These are phyloP conservation scores for Aspergillus flavus DNA, from an alignment of 2,329 filamentous ascomycete genomes.

Conservation along the genomic window DNA sequence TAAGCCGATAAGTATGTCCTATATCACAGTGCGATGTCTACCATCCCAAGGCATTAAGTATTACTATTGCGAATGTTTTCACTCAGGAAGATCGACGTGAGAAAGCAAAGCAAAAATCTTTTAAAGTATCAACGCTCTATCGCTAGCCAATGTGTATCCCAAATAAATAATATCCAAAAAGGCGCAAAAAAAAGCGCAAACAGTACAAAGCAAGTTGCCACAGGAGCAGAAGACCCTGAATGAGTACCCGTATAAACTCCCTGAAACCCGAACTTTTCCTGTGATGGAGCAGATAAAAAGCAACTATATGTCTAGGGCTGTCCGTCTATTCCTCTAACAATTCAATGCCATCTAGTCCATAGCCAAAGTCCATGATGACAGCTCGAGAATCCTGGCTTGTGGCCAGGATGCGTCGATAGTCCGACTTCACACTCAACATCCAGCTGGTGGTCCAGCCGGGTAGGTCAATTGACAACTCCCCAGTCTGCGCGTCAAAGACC, in stretches of 20 bases:
- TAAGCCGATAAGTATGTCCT: not conserved
- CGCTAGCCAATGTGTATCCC: constrained; percentile 19
- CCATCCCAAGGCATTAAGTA: not conserved
- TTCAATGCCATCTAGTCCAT: constrained; percentile 57
- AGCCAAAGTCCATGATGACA: constrained; percentile 89
- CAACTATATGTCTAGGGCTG: constrained; percentile 7
- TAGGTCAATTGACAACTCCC: constrained; percentile 77
- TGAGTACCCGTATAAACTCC: constrained; percentile 1
- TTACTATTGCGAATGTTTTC: not conserved
- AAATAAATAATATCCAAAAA: not conserved
- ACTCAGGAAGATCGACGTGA: not conserved
- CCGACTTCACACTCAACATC: constrained; percentile 94
- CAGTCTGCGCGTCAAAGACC: constrained; percentile 85
- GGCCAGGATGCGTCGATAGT: constrained; percentile 91
- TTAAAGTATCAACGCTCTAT: constrained; percentile 17
- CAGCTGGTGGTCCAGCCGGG: constrained; percentile 96
- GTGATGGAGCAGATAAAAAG: not conserved
- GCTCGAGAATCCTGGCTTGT: constrained; percentile 93
- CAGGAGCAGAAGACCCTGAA: not conserved
- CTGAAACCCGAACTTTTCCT: constrained; percentile 8
- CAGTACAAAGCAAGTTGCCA: not conserved
- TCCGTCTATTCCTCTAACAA: constrained; percentile 47
- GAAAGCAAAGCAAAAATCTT: not conserved
- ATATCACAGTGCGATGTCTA: not conserved
- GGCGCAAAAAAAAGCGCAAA: not conserved